Conservation (phyloP, 179 eudicot genomes). For the Dionaea muscipula region DNA sequence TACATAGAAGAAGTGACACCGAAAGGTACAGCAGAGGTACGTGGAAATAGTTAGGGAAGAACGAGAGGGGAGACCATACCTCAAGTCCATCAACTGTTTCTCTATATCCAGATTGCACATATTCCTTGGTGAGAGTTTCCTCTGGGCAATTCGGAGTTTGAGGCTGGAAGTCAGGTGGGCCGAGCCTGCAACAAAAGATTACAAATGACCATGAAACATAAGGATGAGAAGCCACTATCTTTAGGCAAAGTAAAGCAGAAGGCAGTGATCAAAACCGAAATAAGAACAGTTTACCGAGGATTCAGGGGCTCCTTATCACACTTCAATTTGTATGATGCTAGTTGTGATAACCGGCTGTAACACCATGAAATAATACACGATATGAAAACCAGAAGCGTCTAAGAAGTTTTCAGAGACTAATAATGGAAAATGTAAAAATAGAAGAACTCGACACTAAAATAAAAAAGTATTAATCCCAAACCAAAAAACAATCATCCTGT, state of each 20-base stretch:
- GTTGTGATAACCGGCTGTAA: conserved; percentile 53
- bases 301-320: conserved; percentile 84
- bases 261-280: background rate
- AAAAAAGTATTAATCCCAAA: background rate
- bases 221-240: background rate
- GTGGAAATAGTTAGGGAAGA: background rate
- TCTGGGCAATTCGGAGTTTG: conserved; percentile 74
- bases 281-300: conserved; percentile 42
- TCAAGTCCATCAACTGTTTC: conserved; percentile 97
- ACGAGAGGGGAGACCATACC: conserved; percentile 30
- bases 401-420: background rate
- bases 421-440: background rate
- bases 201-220: background rate
- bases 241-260: background rate
- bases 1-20: too few species aligned
- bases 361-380: conserved; percentile 3
- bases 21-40: background rate
- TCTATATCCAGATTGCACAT: conserved; percentile 79
- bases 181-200: conserved; percentile 39
- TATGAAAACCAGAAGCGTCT: background rate
- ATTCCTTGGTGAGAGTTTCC: conserved; percentile 78
- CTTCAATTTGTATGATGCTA: conserved; percentile 51
- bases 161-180: conserved; percentile 80
- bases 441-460: too few species aligned
- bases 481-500: too few species aligned